Evolutionary conservation across 1,284 basidiomycete species (phyloP).

Genomic region (Acaromyces ingoldii): DNA sequence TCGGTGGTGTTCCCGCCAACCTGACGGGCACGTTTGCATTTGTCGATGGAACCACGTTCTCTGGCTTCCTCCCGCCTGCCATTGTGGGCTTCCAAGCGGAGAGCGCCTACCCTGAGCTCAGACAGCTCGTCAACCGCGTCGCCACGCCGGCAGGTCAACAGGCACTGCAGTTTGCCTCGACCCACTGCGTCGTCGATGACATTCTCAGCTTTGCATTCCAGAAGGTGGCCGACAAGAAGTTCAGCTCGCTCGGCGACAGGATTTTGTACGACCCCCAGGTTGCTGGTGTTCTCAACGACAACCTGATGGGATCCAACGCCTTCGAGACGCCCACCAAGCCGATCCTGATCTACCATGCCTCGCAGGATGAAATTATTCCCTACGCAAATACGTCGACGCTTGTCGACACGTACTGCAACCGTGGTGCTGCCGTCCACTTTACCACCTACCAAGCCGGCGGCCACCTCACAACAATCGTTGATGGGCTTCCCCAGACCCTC

Average conservation of each 20-base stretch:
- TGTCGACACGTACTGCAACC: no score
- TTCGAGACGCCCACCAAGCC: constrained; percentile 16
- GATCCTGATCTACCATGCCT: constrained; percentile 38
- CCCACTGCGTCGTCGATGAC: constrained; percentile 4
- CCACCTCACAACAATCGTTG: no score
- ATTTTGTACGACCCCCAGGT: background rate
- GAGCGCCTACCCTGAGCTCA: background rate
- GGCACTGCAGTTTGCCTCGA: constrained; percentile 3
- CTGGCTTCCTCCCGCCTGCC: background rate
- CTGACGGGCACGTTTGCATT: background rate
- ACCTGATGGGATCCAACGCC: background rate
- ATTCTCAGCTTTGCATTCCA: constrained; percentile 5
- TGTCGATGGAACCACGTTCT: background rate
- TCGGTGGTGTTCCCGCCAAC: constrained; percentile 6
- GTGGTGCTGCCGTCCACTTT: no score
- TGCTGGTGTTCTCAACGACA: background rate
- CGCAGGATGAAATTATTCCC: constrained; percentile 37
- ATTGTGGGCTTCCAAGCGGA: background rate
- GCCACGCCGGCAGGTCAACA: background rate
- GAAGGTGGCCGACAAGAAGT: background rate
- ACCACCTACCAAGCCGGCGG: no score
- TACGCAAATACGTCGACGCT: no score
- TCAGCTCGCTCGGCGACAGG: background rate
- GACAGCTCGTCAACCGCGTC: background rate
- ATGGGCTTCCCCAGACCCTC: no score